These are phyloP conservation scores for Trichoderma orchidacearum DNA, from an alignment of 495 filamentous ascomycete genomes.

Conservation along the genomic window DNA sequence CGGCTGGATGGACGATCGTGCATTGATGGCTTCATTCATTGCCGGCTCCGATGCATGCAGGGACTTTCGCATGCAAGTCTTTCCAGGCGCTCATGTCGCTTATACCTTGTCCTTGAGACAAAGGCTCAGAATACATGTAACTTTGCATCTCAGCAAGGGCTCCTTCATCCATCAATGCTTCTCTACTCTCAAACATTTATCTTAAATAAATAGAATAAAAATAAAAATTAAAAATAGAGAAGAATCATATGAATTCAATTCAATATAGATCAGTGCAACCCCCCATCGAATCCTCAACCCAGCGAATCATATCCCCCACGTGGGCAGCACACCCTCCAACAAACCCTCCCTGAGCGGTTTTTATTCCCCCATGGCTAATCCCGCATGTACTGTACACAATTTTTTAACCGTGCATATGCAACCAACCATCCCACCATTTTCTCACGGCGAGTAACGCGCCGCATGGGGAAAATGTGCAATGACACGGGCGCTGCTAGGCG, in stretches of 20 bases:
- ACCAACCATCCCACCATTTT: not conserved
- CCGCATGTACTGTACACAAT: too few species aligned
- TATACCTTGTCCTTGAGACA: too few species aligned
- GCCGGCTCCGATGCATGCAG: not conserved
- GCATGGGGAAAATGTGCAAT: not conserved
- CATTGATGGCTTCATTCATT: not conserved
- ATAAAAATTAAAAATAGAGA: too few species aligned
- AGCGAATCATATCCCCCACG: not conserved
- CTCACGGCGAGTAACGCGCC: not conserved
- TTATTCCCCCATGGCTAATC: too few species aligned
- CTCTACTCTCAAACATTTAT: too few species aligned
- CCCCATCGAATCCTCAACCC: too few species aligned
- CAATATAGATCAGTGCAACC: not conserved
- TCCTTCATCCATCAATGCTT: too few species aligned
- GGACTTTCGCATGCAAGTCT: not conserved
- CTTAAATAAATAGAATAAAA: too few species aligned
- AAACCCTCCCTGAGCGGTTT: not conserved
- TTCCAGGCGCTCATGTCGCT: not conserved
- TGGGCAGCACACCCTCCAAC: not conserved
- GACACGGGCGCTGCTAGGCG: not conserved
- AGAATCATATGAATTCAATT: not conserved
- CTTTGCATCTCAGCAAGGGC: too few species aligned
- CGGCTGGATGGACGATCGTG: too few species aligned
- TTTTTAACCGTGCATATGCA: too few species aligned
- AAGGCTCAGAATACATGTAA: too few species aligned